phyloP scores from a whole-genome alignment of 2,329 filamentous ascomycete species.

The Trichocomaceae sp. region DNA sequence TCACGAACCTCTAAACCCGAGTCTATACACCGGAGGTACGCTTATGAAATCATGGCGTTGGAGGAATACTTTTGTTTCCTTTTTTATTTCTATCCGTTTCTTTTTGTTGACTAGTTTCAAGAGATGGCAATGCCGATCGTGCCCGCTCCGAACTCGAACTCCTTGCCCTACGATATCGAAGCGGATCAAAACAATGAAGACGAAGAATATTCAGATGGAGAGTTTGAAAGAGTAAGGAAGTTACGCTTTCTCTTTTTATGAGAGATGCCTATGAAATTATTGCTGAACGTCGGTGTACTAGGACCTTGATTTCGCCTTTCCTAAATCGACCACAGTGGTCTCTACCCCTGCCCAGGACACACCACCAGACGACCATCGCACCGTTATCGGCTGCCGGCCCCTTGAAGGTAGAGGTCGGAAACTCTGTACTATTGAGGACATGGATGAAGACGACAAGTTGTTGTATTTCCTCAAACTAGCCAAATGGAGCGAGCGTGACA shows the following conservation, averaged over 20 bases:
- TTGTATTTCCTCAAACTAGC: slow-evolving; percentile 26
- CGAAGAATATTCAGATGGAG: not conserved
- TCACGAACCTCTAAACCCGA: slow-evolving; percentile 1
- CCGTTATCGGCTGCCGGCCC: slow-evolving; percentile 36
- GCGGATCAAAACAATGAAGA: not conserved
- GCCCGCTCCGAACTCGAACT: not conserved
- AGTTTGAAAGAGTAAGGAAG: not conserved
- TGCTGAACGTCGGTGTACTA: not conserved
- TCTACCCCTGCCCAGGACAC: not conserved
- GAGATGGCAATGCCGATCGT: not conserved
- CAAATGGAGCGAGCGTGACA: slow-evolving; percentile 35
- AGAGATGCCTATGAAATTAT: not conserved
- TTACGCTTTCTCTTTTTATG: not conserved
- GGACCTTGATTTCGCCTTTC: not conserved
- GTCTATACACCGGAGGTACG: slow-evolving; percentile 9
- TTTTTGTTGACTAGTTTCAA: not conserved
- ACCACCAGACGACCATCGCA: slow-evolving; percentile 41
- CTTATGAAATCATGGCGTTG: not conserved
- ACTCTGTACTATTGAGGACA: slow-evolving; percentile 30
- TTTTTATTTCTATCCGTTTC: not conserved
- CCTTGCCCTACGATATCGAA: not conserved
- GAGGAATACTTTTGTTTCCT: not conserved
- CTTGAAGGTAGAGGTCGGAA: slow-evolving; percentile 35
- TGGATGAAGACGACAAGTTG: slow-evolving; percentile 45
- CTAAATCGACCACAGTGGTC: not conserved